Base-by-base conservation (phyloP, 352 stramenopile genomes). In the Phytophthora fragariaefolia region DNA sequence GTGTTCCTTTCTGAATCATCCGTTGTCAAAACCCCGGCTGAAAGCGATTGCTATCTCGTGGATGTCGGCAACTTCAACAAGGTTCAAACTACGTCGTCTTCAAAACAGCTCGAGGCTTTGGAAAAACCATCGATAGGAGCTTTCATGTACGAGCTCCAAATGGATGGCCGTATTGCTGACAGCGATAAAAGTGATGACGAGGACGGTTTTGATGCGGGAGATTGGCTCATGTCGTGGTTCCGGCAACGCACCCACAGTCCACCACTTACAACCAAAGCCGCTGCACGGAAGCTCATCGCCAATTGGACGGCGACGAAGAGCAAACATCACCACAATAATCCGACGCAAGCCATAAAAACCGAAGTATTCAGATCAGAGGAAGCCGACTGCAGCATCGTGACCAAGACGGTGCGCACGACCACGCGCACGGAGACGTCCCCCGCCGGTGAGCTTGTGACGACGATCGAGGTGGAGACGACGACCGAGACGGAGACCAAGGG, bases 171-270 rank as follows among this genome's bases (percentile, higher is more conserved):
- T 17, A 52, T 43, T 9, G 66, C 48, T 9, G 60, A 67, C 13
- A 70, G 63, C n/a, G 58, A 67, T 42, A 34, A 56, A 17, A 66
- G 34, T 23, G 58, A 66, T n/a, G 53, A 73, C 13, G 43, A 59
- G 10, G 48, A 12, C 13, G 22, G 40, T 6, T 75, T 75, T 62
- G 51, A 75, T 52, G 68, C 62, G 17, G 68, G 57, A 18, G 62
- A 75, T 0, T 75, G 68, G 68, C 57, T 75, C 22, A 71, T 75
- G 68, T 69, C 68, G 6, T 75, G 68, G 68, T 75, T 75, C 24
- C 42, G 63, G 1, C 56, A 58, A 30, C 27, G 26, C 22, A 51
- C 22, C 5, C 27, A 68, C 26, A 58, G 51, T n/a, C 55, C 62
- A n/a, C 62, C 62, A 13, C 51, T 75, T 1, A 75, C 68, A 0